Conservation (phyloP, 805 yeast species). For the Isabelozyma rhagii region DNA sequence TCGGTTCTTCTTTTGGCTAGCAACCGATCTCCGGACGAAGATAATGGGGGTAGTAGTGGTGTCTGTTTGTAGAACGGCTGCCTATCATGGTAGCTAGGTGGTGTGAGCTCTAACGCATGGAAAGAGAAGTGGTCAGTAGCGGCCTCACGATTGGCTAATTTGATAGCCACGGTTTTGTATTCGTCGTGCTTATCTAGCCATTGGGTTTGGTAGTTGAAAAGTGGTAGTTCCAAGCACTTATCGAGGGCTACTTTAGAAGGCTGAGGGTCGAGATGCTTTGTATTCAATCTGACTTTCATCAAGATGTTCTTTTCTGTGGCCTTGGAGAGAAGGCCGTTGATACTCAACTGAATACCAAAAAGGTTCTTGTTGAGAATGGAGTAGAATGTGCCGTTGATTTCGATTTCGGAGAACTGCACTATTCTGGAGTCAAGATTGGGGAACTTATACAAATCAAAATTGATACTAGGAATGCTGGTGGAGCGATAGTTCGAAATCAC, state of each 20-base stretch:
- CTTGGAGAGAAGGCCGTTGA: constrained; percentile 12
- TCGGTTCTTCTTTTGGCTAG: constrained; percentile 36
- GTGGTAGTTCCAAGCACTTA: constrained; percentile 3
- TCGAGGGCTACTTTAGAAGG: background rate
- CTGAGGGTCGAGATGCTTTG: background rate
- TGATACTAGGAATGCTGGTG: constrained; percentile 19
- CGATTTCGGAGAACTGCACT: constrained; percentile 15
- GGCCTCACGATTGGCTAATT: background rate
- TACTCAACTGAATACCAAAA: constrained; percentile 5
- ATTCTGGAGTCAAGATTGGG: constrained; percentile 7
- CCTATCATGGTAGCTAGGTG: background rate
- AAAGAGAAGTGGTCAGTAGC: background rate
- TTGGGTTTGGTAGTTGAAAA: constrained; percentile 4
- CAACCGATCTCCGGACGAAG: constrained; percentile 29
- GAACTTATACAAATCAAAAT: constrained; percentile 13
- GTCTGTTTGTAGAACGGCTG: constrained; percentile 13
- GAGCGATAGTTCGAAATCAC: constrained; percentile 12
- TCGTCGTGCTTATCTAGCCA: constrained; percentile 8
- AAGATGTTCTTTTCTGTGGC: constrained; percentile 11
- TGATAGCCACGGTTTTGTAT: background rate
- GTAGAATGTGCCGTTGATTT: constrained; percentile 20
- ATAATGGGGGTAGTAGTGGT: constrained; percentile 26
- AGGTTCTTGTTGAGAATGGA: constrained; percentile 3
- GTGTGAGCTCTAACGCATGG: background rate
- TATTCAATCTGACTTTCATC: constrained; percentile 8